Evolutionary conservation across 176 grass and related monocot genomes (phyloP).

Genomic region (Oryza meridionalis): DNA sequence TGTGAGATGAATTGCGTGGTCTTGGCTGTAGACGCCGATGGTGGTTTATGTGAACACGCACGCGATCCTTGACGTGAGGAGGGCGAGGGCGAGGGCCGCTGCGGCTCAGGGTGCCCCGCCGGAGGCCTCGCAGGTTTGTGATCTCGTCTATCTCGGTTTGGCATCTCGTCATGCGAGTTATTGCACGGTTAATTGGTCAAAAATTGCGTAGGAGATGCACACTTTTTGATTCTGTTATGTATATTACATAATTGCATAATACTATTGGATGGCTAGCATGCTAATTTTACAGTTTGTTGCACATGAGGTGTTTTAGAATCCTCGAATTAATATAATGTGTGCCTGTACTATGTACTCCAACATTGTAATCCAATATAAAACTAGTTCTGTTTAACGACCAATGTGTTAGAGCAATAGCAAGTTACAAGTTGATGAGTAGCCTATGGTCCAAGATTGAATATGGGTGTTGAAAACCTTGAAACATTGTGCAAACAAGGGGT

Average conservation of each 20-base stretch:
- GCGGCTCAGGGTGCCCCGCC: slow-evolving; percentile 51
- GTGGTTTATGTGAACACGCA: slow-evolving; percentile 82
- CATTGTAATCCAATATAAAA: too few species aligned
- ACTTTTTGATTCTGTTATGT: neutral
- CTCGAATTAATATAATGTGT: neutral
- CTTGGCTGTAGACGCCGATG: slow-evolving; percentile 70
- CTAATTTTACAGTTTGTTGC: neutral
- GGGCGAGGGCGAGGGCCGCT: slow-evolving; percentile 55
- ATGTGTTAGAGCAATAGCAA: neutral
- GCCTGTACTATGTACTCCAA: neutral
- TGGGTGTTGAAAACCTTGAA: neutral
- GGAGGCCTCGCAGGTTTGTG: slow-evolving; percentile 61
- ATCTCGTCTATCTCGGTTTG: neutral
- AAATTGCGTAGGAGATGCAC: neutral
- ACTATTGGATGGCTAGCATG: neutral
- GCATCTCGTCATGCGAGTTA: neutral
- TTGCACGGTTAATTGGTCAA: neutral
- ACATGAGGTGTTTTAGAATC: neutral
- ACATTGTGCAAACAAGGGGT: neutral
- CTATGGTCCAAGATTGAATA: neutral
- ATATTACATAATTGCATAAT: neutral
- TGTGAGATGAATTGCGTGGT: neutral
- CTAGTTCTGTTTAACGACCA: neutral
- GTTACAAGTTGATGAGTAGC: neutral
- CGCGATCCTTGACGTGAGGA: slow-evolving; percentile 73